Evolutionary conservation across 768 basidiomycete species (phyloP), one percentile per base, ranked within the genome.

Genomic region (Naematelia encephala): DNA sequence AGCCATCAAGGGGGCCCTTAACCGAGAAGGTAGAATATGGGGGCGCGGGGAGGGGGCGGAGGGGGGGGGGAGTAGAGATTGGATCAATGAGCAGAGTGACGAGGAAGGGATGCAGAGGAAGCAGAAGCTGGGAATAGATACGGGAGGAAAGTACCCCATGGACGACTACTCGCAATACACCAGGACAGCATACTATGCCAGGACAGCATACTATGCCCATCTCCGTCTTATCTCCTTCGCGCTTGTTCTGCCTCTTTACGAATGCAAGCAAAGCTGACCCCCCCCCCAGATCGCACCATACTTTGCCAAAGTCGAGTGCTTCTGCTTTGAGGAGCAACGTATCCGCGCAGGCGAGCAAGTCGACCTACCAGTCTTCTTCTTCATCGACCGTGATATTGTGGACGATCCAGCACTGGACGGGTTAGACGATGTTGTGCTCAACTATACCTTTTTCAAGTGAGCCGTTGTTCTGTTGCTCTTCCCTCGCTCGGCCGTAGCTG

Each of bases 261-360:
- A n/a, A 26, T 26, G 12, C 27, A 8, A 10, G 10, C 50, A 51
- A 12, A 10, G 16, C 46, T 19, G n/a, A 5, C n/a, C 25, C 25
- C 8, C 25, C 25, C n/a, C 43, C 22, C 70, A 97, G 94, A 84
- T 98, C 66, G 96, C 96, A 8, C 92, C 94, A 0, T 98, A 98
- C 78, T 99, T 99, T 73, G 91, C 93, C 51, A 99, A 99, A 80
- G 91, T 99, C 12, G 96, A 99, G 77, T 99, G 96, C 67, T 99
- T 99, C 81, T 99, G 96, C 78, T 99, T 99, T 67, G 96, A 99
- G 76, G 96, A 99, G 75, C 96, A 99, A 78, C 89, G 87, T 68
- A 84, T 99, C 10, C 81, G 96, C 23, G 92, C 93, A 0, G 87
- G 88, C 26, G 96, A 99, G 79, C 92, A 97, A 78, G 89, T 99